Conservation (phyloP, 2,329 filamentous ascomycete species). For the Hirsutella minnesotensis region DNA sequence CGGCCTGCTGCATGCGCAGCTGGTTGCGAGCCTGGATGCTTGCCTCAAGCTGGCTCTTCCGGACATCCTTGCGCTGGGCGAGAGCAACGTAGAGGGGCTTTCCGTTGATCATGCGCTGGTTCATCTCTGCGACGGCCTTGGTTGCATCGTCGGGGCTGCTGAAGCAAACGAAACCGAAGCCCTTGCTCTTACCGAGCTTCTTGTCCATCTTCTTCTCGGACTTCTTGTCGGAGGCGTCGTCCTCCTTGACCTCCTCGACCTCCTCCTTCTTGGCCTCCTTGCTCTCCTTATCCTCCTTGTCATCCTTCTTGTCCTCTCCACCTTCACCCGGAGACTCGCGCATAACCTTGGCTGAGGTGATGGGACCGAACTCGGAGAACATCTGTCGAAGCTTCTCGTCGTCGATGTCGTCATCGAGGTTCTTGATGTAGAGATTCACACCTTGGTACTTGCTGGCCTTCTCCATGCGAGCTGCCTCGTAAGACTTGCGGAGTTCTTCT, state of each 20-base stretch:
- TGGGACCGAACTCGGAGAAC: slow-evolving; percentile 83
- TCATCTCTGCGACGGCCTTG: slow-evolving; percentile 99
- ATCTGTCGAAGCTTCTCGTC: slow-evolving; percentile 95
- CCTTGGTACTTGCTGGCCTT: slow-evolving; percentile 99
- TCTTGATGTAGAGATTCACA: slow-evolving; percentile 99
- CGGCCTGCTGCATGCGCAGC: slow-evolving; percentile 94
- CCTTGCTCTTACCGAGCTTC: slow-evolving; percentile 95
- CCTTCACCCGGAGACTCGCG: slow-evolving; percentile 58
- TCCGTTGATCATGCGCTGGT: slow-evolving; percentile 95
- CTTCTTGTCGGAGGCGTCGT: slow-evolving; percentile 42
- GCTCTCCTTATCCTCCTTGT: slow-evolving; percentile 34
- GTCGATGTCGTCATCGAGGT: slow-evolving; percentile 90
- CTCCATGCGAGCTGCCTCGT: slow-evolving; percentile 93
- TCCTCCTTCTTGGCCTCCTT: slow-evolving; percentile 39
- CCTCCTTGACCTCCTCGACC: slow-evolving; percentile 31
- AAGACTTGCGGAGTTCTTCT: slow-evolving; percentile 97
- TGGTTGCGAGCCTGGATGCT: slow-evolving; percentile 99
- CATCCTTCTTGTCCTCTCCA: slow-evolving; percentile 42
- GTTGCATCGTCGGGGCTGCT: slow-evolving; percentile 98
- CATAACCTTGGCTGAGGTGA: slow-evolving; percentile 99
- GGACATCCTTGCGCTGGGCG: slow-evolving; percentile 98
- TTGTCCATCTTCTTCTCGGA: slow-evolving; percentile 45
- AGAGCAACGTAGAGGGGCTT: slow-evolving; percentile 98
- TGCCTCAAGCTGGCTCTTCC: slow-evolving; percentile 97
- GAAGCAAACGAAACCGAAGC: slow-evolving; percentile 99